A percentile compares a stretch with the other conserved stretches of the same genome.
Conservation (phyloP, 306 rosid genomes). For the Dalbergia cochinchinensis region DNA sequence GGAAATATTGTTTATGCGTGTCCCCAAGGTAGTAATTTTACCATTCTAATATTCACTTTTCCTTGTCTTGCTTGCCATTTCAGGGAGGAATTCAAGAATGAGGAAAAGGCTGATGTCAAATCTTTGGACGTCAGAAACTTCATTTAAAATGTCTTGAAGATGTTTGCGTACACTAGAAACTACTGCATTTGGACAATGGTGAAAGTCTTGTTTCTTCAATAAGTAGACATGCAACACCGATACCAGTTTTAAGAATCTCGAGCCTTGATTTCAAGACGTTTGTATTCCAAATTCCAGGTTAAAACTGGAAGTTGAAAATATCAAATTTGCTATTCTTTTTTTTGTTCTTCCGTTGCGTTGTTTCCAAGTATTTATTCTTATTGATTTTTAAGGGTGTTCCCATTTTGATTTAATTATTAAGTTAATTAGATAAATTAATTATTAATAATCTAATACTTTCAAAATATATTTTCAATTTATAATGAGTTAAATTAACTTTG, state of each 20-base stretch:
- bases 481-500: no score
- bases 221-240: constrained; percentile 59
- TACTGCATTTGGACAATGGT: constrained; percentile 54
- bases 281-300: constrained; percentile 42
- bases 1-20: not conserved
- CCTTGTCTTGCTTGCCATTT: constrained; percentile 41
- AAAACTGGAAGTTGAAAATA: constrained; percentile 45
- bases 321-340: constrained; percentile 21
- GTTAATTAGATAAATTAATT: no score
- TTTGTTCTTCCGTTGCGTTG: not conserved
- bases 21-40: constrained; percentile 2
- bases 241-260: constrained; percentile 49
- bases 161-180: constrained; percentile 52
- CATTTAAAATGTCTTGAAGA: constrained; percentile 52
- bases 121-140: constrained; percentile 92
- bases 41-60: constrained; percentile 14
- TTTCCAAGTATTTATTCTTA: not conserved
- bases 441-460: no score
- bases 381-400: constrained; percentile 20
- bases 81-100: constrained; percentile 99
- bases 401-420: not conserved
- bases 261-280: constrained; percentile 38
- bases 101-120: constrained; percentile 65
- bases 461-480: no score
- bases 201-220: constrained; percentile 62